Evolutionary conservation across 768 basidiomycete genomes (phyloP).

Genomic region (Leccinum broughii): DNA sequence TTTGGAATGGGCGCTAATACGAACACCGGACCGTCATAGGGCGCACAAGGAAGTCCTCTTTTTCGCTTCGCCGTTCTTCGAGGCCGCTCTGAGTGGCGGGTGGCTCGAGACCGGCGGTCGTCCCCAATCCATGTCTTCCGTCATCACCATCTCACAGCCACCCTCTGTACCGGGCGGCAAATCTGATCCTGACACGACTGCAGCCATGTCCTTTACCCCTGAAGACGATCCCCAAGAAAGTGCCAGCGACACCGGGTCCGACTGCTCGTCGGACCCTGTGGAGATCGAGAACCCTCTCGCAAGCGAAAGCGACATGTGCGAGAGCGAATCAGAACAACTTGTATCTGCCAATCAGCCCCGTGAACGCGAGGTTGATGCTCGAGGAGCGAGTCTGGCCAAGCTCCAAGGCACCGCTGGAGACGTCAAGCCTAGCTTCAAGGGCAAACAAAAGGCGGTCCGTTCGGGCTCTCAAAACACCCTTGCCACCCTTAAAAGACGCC

Average conservation of each 20-base stretch:
- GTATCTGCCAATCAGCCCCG: conserved; percentile 15
- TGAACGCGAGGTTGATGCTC: conserved; percentile 39
- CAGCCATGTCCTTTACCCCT: conserved; percentile 62
- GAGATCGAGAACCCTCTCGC: conserved; percentile 38
- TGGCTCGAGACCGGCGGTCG: conserved; percentile 90
- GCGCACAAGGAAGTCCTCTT: conserved; percentile 89
- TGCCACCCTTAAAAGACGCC: conserved; percentile 42
- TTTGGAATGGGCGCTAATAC: conserved; percentile 7
- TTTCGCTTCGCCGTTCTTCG: conserved; percentile 95
- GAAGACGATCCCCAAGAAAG: conserved; percentile 47
- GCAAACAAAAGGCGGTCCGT: conserved; percentile 21
- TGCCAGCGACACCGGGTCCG: conserved; percentile 34
- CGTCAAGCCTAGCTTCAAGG: conserved; percentile 26
- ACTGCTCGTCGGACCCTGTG: conserved; percentile 41
- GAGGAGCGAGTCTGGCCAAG: conserved; percentile 59
- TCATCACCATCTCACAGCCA: conserved; percentile 82
- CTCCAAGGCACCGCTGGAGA: conserved; percentile 42
- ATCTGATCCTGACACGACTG: conserved; percentile 39
- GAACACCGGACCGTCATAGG: conserved; percentile 43
- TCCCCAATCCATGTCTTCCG: conserved; percentile 75
- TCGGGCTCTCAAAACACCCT: conserved; percentile 35
- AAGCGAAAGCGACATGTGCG: conserved; percentile 37
- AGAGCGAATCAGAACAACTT: conserved; percentile 37
- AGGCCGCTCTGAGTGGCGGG: conserved; percentile 84
- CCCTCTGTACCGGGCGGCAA: conserved; percentile 57